A percentile compares a stretch with the other conserved stretches of the same genome.
Evolutionary conservation across 2,329 filamentous ascomycete species (phyloP).

Genomic region (Orbilia javanica): DNA sequence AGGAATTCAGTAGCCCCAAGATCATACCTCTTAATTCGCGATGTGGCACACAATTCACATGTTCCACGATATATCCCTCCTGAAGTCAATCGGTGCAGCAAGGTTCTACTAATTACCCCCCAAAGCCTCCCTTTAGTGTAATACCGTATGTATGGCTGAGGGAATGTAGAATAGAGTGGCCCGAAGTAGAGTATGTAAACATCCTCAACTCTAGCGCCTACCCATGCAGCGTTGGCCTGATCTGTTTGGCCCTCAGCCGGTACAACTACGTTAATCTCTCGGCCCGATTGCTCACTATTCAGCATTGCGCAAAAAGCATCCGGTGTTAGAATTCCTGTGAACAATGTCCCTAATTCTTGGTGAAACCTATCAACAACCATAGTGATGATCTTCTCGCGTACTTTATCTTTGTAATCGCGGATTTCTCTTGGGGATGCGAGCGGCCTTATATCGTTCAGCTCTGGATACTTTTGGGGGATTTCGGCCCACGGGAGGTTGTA

Average conservation of each 20-base stretch:
- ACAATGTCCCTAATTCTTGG: neutral
- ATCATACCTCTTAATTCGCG: neutral
- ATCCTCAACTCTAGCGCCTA: neutral
- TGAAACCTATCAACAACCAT: neutral
- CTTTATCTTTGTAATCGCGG: neutral
- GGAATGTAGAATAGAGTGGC: neutral
- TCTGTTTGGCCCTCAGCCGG: slow-evolving; percentile 26
- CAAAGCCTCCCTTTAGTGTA: neutral
- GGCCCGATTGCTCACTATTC: neutral
- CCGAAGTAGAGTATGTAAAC: neutral
- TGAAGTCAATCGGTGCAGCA: neutral
- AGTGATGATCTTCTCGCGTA: neutral
- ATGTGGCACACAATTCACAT: neutral
- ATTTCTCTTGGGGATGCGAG: slow-evolving; percentile 8
- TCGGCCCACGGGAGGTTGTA: slow-evolving; percentile 18
- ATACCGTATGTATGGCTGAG: neutral
- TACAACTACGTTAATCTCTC: neutral
- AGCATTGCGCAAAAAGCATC: neutral
- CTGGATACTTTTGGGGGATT: neutral
- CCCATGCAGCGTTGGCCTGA: slow-evolving; percentile 1
- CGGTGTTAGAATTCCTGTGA: neutral
- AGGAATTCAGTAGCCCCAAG: neutral
- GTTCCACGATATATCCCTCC: neutral
- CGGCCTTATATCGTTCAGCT: slow-evolving; percentile 16
- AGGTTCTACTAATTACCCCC: neutral